Evolutionary conservation across 805 yeast species (phyloP).

Genomic region (Lachancea fermentati): DNA sequence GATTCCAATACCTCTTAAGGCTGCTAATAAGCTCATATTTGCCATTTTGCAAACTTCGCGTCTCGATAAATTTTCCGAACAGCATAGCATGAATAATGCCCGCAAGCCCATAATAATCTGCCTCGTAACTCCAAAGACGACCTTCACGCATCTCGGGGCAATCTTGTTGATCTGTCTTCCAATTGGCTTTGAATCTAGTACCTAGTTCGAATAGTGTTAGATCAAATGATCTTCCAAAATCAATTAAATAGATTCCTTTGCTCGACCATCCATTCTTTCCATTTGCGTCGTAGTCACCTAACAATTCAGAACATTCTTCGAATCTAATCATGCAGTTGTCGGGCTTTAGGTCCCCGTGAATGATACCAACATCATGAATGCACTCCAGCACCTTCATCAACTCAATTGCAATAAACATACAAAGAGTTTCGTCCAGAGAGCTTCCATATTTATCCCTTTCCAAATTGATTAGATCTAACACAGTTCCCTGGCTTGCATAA

Average conservation of each 20-base stretch:
- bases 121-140: conserved; percentile 68
- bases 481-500: conserved; percentile 64
- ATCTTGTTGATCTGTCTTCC: conserved; percentile 62
- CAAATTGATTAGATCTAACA: conserved; percentile 59
- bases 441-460: conserved; percentile 31
- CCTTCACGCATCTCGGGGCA: conserved; percentile 62
- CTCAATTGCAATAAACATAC: conserved; percentile 60
- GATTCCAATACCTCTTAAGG: conserved; percentile 73
- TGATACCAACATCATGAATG: conserved; percentile 59
- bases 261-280: conserved; percentile 43
- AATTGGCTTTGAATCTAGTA: conserved; percentile 51
- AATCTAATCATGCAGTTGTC: conserved; percentile 79
- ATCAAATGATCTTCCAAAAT: conserved; percentile 79
- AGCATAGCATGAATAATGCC: conserved; percentile 65
- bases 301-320: conserved; percentile 16
- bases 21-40: conserved; percentile 37
- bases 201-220: conserved; percentile 46
- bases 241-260: conserved; percentile 61
- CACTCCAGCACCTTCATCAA: conserved; percentile 51
- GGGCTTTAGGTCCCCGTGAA: conserved; percentile 83
- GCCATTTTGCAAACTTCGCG: conserved; percentile 29
- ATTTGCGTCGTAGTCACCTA: conserved; percentile 30
- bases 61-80: conserved; percentile 60
- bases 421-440: conserved; percentile 54
- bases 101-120: conserved; percentile 82